phyloP scores from a whole-genome alignment of 805 yeast genomes.

The Ascoidea asiatica region DNA sequence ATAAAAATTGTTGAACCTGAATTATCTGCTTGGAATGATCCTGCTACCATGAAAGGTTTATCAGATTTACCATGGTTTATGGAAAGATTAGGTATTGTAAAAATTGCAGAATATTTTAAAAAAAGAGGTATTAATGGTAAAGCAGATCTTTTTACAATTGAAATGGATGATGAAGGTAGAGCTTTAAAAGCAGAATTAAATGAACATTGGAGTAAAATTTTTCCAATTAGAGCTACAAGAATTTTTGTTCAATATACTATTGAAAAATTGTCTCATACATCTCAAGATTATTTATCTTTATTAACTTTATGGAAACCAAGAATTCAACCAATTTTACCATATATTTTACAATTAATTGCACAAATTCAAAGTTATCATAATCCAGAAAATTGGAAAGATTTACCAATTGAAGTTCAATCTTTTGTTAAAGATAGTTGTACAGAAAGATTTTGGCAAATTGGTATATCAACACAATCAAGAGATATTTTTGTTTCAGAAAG shows the following conservation, averaged over 20 bases:
- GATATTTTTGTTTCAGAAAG: conserved; percentile 92
- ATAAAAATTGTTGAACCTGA: conserved; percentile 89
- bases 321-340: conserved; percentile 83
- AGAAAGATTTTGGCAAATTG: conserved; percentile 98
- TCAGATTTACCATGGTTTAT: conserved; percentile 92
- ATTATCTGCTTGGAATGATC: conserved; percentile 83
- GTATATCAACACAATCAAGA: conserved; percentile 85
- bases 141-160: conserved; percentile 61
- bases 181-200: conserved; percentile 63
- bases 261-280: conserved; percentile 73
- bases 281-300: conserved; percentile 58
- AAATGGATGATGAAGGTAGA: conserved; percentile 85
- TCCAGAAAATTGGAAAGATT: conserved; percentile 78
- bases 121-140: conserved; percentile 66
- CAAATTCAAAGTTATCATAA: conserved; percentile 93
- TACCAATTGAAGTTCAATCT: conserved; percentile 82
- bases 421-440: conserved; percentile 82
- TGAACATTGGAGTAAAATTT: conserved; percentile 85
- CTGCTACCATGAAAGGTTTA: conserved; percentile 78
- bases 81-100: conserved; percentile 92
- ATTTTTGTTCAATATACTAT: conserved; percentile 91
- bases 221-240: conserved; percentile 92
- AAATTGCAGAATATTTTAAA: conserved; percentile 83
- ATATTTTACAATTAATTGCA: conserved; percentile 69
- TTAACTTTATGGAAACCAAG: conserved; percentile 85